Conservation (phyloP, 1,284 basidiomycete genomes). For the Cutaneotrichosporon daszewskae region DNA sequence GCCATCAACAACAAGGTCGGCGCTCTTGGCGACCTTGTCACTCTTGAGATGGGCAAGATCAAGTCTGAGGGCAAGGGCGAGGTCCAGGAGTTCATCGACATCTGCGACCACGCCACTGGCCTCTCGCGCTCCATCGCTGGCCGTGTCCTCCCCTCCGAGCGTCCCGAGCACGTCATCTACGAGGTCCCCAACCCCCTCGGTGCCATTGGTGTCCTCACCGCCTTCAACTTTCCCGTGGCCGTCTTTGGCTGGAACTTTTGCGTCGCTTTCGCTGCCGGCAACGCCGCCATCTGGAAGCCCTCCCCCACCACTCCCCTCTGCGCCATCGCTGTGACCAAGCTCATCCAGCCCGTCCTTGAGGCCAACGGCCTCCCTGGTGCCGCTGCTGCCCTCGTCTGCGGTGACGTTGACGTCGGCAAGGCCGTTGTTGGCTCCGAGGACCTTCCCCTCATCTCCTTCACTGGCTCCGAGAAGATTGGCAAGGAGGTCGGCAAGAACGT, state of each 20-base stretch:
- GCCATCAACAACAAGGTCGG: constrained; percentile 75
- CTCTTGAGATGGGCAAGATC: constrained; percentile 85
- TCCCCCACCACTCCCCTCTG: constrained; percentile 75
- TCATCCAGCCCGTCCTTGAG: constrained; percentile 74
- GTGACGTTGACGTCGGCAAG: constrained; percentile 73
- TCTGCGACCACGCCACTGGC: constrained; percentile 70
- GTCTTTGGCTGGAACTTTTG: constrained; percentile 85
- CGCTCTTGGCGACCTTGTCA: constrained; percentile 66
- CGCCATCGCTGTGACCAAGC: constrained; percentile 77
- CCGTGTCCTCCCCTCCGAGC: constrained; percentile 72
- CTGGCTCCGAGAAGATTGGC: constrained; percentile 83
- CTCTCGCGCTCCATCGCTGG: constrained; percentile 89
- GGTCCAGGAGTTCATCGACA: constrained; percentile 76
- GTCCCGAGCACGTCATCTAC: constrained; percentile 81
- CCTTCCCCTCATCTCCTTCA: constrained; percentile 88
- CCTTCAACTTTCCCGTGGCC: constrained; percentile 86
- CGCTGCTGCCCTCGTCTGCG: constrained; percentile 73
- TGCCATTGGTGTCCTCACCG: constrained; percentile 79
- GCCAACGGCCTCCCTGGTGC: constrained; percentile 75
- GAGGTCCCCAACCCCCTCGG: constrained; percentile 89
- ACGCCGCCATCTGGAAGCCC: constrained; percentile 93
- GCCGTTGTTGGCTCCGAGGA: constrained; percentile 65
- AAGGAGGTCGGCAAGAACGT: constrained; percentile 74
- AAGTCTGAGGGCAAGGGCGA: constrained; percentile 86
- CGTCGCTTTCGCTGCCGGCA: constrained; percentile 77